Evolutionary conservation across 1,284 basidiomycete species (phyloP).

Genomic region (Takashimella koratensis): DNA sequence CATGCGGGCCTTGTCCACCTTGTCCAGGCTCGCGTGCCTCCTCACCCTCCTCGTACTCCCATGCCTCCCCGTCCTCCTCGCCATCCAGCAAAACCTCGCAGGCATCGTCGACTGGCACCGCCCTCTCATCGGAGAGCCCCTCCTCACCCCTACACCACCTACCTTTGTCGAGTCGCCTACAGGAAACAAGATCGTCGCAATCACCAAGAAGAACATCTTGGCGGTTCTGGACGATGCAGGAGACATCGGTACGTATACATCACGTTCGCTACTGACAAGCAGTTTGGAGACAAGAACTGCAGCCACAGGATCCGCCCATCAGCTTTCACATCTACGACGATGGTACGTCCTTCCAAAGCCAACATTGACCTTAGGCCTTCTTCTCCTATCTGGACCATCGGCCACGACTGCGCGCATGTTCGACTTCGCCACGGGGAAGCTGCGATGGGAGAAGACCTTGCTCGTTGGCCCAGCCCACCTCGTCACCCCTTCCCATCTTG

Average conservation of each 20-base stretch:
- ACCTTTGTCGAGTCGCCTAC: conserved; percentile 25
- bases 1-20: conserved; percentile 64
- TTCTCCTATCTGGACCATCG: conserved; percentile 69
- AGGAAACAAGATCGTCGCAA: conserved; percentile 52
- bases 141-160: conserved; percentile 47
- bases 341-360: conserved; percentile 52
- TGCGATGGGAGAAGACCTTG: conserved; percentile 65
- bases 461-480: conserved; percentile 55
- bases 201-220: conserved; percentile 72
- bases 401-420: conserved; percentile 69
- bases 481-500: conserved; percentile 51
- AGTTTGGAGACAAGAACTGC: conserved; percentile 80
- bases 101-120: conserved; percentile 86
- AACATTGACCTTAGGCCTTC: conserved; percentile 55
- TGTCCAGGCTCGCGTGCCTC: conserved; percentile 78
- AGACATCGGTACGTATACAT: conserved; percentile 59
- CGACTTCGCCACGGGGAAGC: conserved; percentile 61
- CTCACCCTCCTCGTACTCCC: conserved; percentile 56
- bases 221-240: conserved; percentile 72
- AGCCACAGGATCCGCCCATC: conserved; percentile 63
- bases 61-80: conserved; percentile 54
- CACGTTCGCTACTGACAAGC: not conserved
- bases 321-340: conserved; percentile 63
- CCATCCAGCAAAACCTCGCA: conserved; percentile 56
- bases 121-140: conserved; percentile 65